Percentiles rank a stretch among this genome's conserved stretches.
Evolutionary conservation across 805 yeast species (phyloP).

Genomic region (Naumovozyma dairenensis): DNA sequence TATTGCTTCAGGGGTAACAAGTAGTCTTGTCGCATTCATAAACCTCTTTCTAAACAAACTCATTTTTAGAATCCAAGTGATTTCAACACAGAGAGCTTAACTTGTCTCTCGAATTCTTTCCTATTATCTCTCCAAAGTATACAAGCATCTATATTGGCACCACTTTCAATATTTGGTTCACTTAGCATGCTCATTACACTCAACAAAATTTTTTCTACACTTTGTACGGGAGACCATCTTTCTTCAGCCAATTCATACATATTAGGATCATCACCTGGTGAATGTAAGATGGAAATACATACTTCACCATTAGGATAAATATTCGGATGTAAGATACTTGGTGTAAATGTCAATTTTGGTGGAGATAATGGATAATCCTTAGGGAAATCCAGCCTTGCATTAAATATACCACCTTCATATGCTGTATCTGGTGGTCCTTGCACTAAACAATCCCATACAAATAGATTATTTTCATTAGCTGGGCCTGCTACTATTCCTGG

Average conservation of each 20-base stretch:
- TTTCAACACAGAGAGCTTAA: constrained; percentile 56
- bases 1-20: too few relatives aligned
- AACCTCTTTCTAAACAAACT: too few relatives aligned
- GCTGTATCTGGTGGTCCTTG: constrained; percentile 82
- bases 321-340: constrained; percentile 87
- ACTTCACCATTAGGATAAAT: constrained; percentile 91
- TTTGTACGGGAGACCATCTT: constrained; percentile 96
- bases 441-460: constrained; percentile 74
- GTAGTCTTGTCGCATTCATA: too few relatives aligned
- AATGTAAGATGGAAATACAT: constrained; percentile 87
- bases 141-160: constrained; percentile 75
- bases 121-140: constrained; percentile 88
- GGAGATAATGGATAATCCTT: constrained; percentile 76
- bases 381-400: constrained; percentile 65
- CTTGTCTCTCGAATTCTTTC: constrained; percentile 52
- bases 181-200: constrained; percentile 95
- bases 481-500: constrained; percentile 97
- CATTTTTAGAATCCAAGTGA: constrained; percentile 73
- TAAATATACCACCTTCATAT: constrained; percentile 81
- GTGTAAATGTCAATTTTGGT: constrained; percentile 63
- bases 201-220: constrained; percentile 89
- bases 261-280: constrained; percentile 96
- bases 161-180: constrained; percentile 93
- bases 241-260: constrained; percentile 93
- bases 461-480: constrained; percentile 57